Base-by-base conservation (phyloP, 2,329 filamentous ascomycete species). In the Stagonosporopsis rhizophila region DNA sequence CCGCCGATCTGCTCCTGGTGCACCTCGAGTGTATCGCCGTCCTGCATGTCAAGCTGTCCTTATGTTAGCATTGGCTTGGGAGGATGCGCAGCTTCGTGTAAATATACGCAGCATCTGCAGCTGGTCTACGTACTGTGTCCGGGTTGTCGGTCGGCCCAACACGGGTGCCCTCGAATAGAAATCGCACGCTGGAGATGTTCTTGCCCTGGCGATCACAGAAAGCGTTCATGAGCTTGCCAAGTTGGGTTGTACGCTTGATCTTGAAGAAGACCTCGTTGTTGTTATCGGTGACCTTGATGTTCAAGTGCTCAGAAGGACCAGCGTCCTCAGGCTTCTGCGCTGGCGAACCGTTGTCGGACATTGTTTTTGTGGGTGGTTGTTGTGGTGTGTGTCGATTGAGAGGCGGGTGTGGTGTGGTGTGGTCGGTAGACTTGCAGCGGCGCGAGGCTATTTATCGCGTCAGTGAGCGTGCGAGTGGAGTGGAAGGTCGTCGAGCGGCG, bases 251-350 rank as follows among this genome's bases (percentile, higher is more conserved):
- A 34, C 93, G 87, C 88, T 99, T 99, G 82, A 99, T 99, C 84
- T 99, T 99, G 84, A 99, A 99, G 79, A 98, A 99, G 70, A 99
- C 94, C 76, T 99, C 95, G 77, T 99, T 99, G 82, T 97, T 97
- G 81, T 96, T 97, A 70, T 99, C 95, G 0, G 95, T 98, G 14
- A 99, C 95, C 78, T 99, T 99, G 81, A 99, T 98, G 81, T 99
- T 99, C 5, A 99, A 83, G 78, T 99, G 95, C 80, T 98, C 94
- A 27, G 81, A 81, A 52, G 81, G 80, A 22, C 81, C 73, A 5
- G 76, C 70, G 51, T 81, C 80, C 48, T 76, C 75, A 1, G 77
- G 76, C 69, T 81, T 80, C 38, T 77, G 76, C 65, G 76, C 74
- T 17, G 76, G 74, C 5, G 71, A 74, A 22, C 75, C 77, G 69